A percentile compares a stretch with the other conserved stretches of the same genome.
Conservation (phyloP, 495 filamentous ascomycete genomes). For the Poronia punctata region DNA sequence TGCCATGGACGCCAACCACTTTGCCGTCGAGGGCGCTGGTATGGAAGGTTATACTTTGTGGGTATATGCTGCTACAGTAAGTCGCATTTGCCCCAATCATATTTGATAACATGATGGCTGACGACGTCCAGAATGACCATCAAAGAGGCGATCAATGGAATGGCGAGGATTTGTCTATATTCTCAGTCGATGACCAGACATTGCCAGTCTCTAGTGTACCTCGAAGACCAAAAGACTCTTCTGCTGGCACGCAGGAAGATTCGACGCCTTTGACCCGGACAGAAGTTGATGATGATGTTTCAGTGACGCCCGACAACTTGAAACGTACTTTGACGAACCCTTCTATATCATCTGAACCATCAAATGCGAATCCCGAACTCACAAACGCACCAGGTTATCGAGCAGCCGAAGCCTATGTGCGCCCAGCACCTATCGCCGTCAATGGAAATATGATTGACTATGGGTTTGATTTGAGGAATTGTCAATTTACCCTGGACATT, state of each 20-base stretch:
- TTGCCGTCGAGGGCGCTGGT: slow-evolving; percentile 73
- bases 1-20: slow-evolving; percentile 97
- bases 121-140: slow-evolving; percentile 62
- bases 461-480: slow-evolving; percentile 72
- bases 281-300: slow-evolving; percentile 47
- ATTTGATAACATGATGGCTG: not conserved
- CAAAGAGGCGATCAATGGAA: slow-evolving; percentile 94
- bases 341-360: slow-evolving; percentile 57
- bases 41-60: slow-evolving; percentile 83
- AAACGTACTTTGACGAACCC: slow-evolving; percentile 63
- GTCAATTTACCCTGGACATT: slow-evolving; percentile 63
- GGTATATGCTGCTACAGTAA: slow-evolving; percentile 71
- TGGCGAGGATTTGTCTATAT: slow-evolving; percentile 91
- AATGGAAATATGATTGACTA: slow-evolving; percentile 60
- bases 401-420: slow-evolving; percentile 85
- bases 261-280: slow-evolving; percentile 21
- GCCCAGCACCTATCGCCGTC: slow-evolving; percentile 72
- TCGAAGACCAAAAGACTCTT: slow-evolving; percentile 28
- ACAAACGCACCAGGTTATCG: slow-evolving; percentile 64
- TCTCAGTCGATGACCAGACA: slow-evolving; percentile 70
- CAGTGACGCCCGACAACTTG: slow-evolving; percentile 62
- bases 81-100: not conserved
- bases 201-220: slow-evolving; percentile 49
- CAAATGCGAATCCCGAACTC: slow-evolving; percentile 45
- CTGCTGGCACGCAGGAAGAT: slow-evolving; percentile 24